These are phyloP conservation scores for Trichoderma afroharzianum DNA, from an alignment of 2,329 filamentous ascomycete species.

Conservation along the genomic window DNA sequence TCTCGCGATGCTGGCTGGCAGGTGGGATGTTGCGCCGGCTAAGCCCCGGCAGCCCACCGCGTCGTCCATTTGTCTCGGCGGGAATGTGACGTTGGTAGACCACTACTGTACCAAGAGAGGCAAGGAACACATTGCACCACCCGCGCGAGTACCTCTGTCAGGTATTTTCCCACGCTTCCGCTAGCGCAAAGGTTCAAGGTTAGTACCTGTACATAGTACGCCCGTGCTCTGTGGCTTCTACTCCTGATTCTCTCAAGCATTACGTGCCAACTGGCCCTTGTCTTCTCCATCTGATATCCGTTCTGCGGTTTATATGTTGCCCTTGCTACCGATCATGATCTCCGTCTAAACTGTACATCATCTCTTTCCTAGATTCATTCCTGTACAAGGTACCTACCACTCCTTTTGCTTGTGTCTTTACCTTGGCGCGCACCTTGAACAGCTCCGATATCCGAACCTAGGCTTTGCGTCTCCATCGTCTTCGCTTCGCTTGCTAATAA, in stretches of 20 bases:
- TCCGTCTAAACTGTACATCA: constrained; percentile 16
- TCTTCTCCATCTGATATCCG: constrained; percentile 14
- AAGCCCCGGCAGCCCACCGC: background rate
- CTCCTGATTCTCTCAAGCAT: constrained; percentile 11
- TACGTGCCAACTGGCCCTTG: constrained; percentile 17
- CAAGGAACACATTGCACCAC: constrained; percentile 19
- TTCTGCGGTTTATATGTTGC: constrained; percentile 19
- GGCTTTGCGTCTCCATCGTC: background rate
- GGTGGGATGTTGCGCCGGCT: constrained; percentile 15
- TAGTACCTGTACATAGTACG: background rate
- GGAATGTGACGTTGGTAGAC: constrained; percentile 12
- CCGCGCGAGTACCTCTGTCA: background rate
- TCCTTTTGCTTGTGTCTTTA: background rate
- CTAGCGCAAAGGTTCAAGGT: constrained; percentile 14
- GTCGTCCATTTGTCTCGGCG: background rate
- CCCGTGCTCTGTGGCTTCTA: constrained; percentile 13
- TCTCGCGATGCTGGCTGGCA: background rate
- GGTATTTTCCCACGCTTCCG: constrained; percentile 6
- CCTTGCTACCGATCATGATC: constrained; percentile 22
- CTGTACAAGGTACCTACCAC: constrained; percentile 20
- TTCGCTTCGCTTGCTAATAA: constrained; percentile 3
- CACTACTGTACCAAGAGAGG: background rate
- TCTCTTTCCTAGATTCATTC: constrained; percentile 14
- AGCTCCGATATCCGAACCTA: background rate
- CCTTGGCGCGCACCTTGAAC: background rate